Conservation (phyloP, 305 asterid species). For the Coffea humblotiana region DNA sequence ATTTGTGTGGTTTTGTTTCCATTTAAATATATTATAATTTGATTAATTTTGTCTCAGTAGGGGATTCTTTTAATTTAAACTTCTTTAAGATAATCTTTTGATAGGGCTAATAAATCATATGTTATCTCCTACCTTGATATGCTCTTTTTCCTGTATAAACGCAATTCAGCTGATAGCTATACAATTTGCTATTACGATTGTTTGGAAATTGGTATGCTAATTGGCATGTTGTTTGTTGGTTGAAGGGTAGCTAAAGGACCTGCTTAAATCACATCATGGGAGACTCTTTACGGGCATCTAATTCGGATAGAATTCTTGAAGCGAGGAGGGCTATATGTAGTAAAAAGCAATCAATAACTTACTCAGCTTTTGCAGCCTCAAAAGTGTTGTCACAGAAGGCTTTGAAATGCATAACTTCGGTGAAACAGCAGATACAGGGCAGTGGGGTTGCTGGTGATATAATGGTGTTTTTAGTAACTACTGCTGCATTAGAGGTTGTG, state of each 20-base stretch:
- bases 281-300: slow-evolving; percentile 18
- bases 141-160: background rate
- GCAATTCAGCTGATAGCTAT: background rate
- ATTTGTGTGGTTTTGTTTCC: background rate
- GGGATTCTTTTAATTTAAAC: background rate
- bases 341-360: slow-evolving; percentile 29
- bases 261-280: slow-evolving; percentile 17
- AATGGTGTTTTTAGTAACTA: slow-evolving; percentile 30
- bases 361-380: slow-evolving; percentile 31
- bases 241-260: background rate
- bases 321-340: slow-evolving; percentile 19
- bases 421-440: slow-evolving; percentile 24
- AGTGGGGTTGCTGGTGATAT: slow-evolving; percentile 31
- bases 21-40: background rate
- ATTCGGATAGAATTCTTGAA: slow-evolving; percentile 23
- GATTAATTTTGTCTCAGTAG: background rate
- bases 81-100: background rate
- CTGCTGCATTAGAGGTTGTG: slow-evolving; percentile 40
- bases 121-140: background rate
- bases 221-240: background rate
- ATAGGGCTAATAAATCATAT: background rate
- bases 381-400: slow-evolving; percentile 35
- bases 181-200: background rate
- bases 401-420: slow-evolving; percentile 27
- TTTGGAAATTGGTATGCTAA: background rate